phyloP scores from a whole-genome alignment of 352 stramenopile genomes.

The Pythium insidiosum region DNA sequence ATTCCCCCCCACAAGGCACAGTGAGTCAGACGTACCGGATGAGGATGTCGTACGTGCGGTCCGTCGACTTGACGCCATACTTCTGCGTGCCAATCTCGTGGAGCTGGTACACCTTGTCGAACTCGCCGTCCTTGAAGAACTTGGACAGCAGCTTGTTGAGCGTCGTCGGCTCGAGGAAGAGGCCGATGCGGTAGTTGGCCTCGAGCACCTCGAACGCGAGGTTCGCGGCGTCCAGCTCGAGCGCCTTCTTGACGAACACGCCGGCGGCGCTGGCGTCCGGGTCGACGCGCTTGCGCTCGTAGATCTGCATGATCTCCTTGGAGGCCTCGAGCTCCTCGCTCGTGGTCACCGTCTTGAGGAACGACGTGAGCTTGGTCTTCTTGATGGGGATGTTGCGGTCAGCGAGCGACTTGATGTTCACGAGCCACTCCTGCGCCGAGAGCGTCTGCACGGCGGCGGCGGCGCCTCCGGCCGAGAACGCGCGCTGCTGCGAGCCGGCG shows the following conservation, averaged over 20 bases:
- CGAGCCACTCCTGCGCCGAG: constrained; percentile 70
- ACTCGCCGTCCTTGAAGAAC: constrained; percentile 71
- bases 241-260: constrained; percentile 77
- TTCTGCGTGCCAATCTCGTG: constrained; percentile 69
- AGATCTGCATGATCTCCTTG: constrained; percentile 86
- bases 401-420: constrained; percentile 67
- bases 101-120: constrained; percentile 72
- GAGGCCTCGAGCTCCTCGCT: constrained; percentile 70
- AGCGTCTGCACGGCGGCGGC: constrained; percentile 20
- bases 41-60: constrained; percentile 80
- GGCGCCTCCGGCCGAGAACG: constrained; percentile 17
- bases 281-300: constrained; percentile 80
- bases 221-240: constrained; percentile 63
- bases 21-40: constrained; percentile 31
- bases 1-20: not conserved
- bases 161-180: constrained; percentile 73
- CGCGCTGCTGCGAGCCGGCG: constrained; percentile 12
- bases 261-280: constrained; percentile 66
- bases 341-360: constrained; percentile 76
- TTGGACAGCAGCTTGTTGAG: constrained; percentile 82
- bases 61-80: constrained; percentile 79
- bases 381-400: constrained; percentile 77
- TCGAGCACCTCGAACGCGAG: constrained; percentile 73
- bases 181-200: constrained; percentile 74
- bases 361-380: constrained; percentile 76